Base-by-base conservation (phyloP, 345 rosid genomes). In the Populus pruinosa region DNA sequence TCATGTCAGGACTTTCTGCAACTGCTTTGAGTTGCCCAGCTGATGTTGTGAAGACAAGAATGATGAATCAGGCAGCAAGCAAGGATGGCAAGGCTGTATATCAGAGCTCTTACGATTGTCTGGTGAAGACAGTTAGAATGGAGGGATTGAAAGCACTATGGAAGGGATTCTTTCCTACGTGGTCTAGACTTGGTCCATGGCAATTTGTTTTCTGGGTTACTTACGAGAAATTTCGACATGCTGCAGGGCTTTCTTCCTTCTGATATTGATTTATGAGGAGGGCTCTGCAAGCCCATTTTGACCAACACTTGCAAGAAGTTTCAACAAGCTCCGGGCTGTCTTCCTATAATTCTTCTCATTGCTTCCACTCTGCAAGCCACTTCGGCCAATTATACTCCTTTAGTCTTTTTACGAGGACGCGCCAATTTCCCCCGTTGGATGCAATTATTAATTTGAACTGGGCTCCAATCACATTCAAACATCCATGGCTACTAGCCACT, bases 111-210 rank as follows among this genome's bases (percentile, higher is more conserved):
- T 92, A 87, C 39, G 94, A 90, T 71, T 94, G 98, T 86, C 82
- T 94, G 88, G 91, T 85, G 82, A 91, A 90, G 87, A 94, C 94
- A 6, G 90, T 92, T 71, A 87, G 71, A 81, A 71, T 72, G n/a
- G 97, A 92, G 84, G 98, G 98, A 59, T 25, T 89, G 67, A 79
- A 78, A 80, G 97, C 96, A 62, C 75, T 92, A 71, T 94, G 97
- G 96, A 94, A 92, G 82, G 98, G 96, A 23, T 92, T 92, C 82
- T 88, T 90, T 66, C 97, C 96, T 62, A 92, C 94, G 23, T 92
- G 97, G 98, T 94, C 93, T 27, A 90, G 97, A 82, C 96, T 94
- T 74, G 98, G 98, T 75, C 96, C 98, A 5, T 94, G 94, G 97
- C 98, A 94, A 74, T 94, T 92, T 25, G 90, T 91, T 83, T 92